phyloP scores from a whole-genome alignment of 2,329 filamentous ascomycete genomes.

The Ophiocordyceps polyrhachis-furcata region DNA sequence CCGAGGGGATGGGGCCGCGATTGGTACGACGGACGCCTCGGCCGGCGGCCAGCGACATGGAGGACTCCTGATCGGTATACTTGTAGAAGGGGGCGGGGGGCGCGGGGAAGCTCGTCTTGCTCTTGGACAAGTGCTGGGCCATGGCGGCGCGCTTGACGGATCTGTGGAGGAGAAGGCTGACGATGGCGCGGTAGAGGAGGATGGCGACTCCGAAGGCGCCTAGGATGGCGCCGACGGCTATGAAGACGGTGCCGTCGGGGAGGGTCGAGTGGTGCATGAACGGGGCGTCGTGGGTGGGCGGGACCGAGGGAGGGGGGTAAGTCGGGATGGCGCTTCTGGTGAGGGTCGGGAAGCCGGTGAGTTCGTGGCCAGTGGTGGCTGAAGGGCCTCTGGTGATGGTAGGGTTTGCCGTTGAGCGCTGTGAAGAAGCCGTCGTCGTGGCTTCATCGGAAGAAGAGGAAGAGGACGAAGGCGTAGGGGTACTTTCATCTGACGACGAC shows the following conservation, averaged over 20 bases:
- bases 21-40: slow-evolving; percentile 32
- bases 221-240: slow-evolving; percentile 74
- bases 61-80: slow-evolving; percentile 39
- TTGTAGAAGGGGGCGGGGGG: slow-evolving; percentile 44
- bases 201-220: slow-evolving; percentile 69
- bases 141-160: slow-evolving; percentile 75
- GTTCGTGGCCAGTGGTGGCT: slow-evolving; percentile 6
- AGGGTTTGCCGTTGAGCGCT: neutral
- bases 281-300: slow-evolving; percentile 66
- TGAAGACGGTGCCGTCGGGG: slow-evolving; percentile 91
- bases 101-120: slow-evolving; percentile 45
- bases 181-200: slow-evolving; percentile 69
- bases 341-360: slow-evolving; percentile 22
- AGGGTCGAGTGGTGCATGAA: slow-evolving; percentile 78
- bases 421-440: neutral
- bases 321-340: slow-evolving; percentile 24
- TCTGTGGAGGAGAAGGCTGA: slow-evolving; percentile 81
- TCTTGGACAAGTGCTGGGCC: slow-evolving; percentile 49
- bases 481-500: too few relatives aligned
- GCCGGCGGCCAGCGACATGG: slow-evolving; percentile 28
- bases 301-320: slow-evolving; percentile 58
- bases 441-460: neutral
- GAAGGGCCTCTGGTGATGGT: slow-evolving; percentile 7
- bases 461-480: neutral
- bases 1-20: slow-evolving; percentile 32